These are phyloP conservation scores for Sclerotiophoma versabilis DNA, from an alignment of 2,329 filamentous ascomycete genomes.

Conservation along the genomic window DNA sequence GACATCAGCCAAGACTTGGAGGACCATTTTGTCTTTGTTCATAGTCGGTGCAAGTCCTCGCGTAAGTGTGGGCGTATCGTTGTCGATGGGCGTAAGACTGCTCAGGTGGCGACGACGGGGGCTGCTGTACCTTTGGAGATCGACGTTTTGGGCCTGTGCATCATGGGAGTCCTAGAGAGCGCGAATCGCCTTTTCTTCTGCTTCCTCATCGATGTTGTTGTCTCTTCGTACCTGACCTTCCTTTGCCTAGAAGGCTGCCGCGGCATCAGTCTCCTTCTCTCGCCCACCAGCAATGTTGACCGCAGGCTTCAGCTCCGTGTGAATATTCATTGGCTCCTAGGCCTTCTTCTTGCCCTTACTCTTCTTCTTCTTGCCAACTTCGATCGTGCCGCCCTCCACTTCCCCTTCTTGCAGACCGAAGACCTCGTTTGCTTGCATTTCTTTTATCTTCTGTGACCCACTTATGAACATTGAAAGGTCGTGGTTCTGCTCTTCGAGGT, in stretches of 20 bases:
- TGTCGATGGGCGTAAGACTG: not conserved
- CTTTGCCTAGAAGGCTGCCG: not conserved
- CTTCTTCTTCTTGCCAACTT: slow-evolving; percentile 40
- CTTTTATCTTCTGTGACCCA: slow-evolving; percentile 79
- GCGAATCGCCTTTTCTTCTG: not conserved
- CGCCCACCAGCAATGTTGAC: not conserved
- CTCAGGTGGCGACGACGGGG: not conserved
- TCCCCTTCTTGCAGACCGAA: slow-evolving; percentile 70
- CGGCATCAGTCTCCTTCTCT: not conserved
- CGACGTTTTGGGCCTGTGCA: not conserved
- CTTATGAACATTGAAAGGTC: slow-evolving; percentile 89
- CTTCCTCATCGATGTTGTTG: not conserved
- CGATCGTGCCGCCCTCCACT: slow-evolving; percentile 52
- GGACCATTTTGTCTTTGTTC: not conserved
- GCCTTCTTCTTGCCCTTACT: slow-evolving; percentile 36
- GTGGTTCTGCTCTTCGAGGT: slow-evolving; percentile 84
- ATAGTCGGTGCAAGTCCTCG: no score
- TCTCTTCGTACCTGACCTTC: not conserved
- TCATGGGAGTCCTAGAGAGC: not conserved
- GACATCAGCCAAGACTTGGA: not conserved
- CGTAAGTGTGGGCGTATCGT: not conserved
- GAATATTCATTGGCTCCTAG: not conserved
- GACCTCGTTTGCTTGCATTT: slow-evolving; percentile 74
- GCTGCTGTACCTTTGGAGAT: not conserved
- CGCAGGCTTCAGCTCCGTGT: no score